A percentile compares a stretch with the other conserved stretches of the same genome.
phyloP scores from a whole-genome alignment of 2,329 filamentous ascomycete species.

The Fusarium hostae region DNA sequence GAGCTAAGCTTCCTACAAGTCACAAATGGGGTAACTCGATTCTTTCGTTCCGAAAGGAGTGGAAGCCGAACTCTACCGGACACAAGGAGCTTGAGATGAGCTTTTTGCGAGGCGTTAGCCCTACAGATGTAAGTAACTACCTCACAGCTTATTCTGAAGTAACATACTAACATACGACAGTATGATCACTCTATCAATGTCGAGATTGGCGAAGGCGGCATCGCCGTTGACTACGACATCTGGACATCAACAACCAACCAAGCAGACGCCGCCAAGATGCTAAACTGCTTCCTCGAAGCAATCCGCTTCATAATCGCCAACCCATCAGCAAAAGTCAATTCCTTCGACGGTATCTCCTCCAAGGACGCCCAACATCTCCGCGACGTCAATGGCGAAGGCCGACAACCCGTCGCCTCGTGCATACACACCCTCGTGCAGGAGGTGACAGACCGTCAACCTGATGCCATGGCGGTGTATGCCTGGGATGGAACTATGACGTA shows the following conservation, averaged over 20 bases:
- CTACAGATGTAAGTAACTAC: not conserved
- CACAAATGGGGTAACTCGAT: constrained; percentile 2
- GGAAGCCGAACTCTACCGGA: not conserved
- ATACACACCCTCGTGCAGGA: not conserved
- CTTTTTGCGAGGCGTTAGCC: not conserved
- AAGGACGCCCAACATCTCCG: not conserved
- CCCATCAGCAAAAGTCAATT: not conserved
- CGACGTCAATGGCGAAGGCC: not conserved
- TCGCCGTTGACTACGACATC: not conserved
- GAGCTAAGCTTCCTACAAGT: not conserved
- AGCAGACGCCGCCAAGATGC: not conserved
- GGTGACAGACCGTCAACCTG: not conserved
- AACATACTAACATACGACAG: not conserved
- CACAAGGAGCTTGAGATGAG: not conserved
- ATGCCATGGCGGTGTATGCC: not conserved
- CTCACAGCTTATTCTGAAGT: fast-evolving
- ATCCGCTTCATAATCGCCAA: not conserved
- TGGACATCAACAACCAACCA: not conserved
- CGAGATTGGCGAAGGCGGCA: not conserved
- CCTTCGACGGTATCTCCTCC: not conserved
- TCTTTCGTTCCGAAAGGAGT: constrained; percentile 1
- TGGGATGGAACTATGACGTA: constrained; percentile 1
- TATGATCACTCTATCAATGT: not conserved
- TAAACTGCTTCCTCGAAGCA: not conserved
- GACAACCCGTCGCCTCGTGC: not conserved